Conservation (phyloP, 257 asterid genomes). For the Echium plantagineum region DNA sequence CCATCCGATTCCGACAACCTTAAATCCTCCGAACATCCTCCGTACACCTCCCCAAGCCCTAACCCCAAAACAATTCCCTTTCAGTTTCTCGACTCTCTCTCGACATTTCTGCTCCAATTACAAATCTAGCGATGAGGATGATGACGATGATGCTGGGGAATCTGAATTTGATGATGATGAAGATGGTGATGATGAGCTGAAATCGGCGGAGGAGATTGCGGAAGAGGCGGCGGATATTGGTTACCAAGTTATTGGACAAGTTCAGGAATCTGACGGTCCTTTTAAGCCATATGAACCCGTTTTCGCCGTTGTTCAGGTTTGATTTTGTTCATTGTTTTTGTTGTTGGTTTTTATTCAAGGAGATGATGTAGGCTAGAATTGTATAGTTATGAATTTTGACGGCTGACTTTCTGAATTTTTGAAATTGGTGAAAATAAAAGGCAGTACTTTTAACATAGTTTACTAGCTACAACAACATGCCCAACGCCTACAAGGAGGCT, state of each 20-base stretch:
- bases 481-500: too few species aligned
- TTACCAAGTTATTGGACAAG: conserved; percentile 61
- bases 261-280: conserved; percentile 42
- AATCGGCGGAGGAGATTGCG: conserved; percentile 16
- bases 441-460: too few species aligned
- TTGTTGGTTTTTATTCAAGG: too few species aligned
- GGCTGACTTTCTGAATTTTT: too few species aligned
- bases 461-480: too few species aligned
- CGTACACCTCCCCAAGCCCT: conserved; percentile 5
- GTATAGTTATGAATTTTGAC: not conserved
- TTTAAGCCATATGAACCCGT: conserved; percentile 59
- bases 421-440: too few species aligned
- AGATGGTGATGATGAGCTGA: conserved; percentile 9
- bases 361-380: too few species aligned
- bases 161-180: conserved; percentile 1
- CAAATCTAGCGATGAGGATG: conserved; percentile 6
- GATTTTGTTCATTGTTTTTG: not conserved
- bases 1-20: too few species aligned
- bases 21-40: too few species aligned
- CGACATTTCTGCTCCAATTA: conserved; percentile 13
- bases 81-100: not conserved
- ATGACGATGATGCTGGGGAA: not conserved
- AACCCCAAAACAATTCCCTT: conserved; percentile 11
- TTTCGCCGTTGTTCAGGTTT: conserved; percentile 79
- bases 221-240: conserved; percentile 53